Conservation (phyloP, 768 basidiomycete species). For the Hydnomerulius pinastri region DNA sequence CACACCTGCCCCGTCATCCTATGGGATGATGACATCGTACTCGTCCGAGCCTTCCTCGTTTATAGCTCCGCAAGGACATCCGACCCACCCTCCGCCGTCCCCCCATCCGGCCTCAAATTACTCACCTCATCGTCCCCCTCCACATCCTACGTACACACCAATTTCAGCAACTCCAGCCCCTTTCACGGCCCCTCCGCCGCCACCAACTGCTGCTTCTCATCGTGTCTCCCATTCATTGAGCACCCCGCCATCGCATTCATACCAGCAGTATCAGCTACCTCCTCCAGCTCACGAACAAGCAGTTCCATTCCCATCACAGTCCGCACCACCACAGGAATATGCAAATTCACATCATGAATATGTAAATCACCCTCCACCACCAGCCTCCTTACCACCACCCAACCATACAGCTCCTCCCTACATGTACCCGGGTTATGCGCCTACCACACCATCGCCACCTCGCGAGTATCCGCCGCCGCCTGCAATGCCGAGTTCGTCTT, state of each 20-base stretch:
- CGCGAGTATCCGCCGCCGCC: slow-evolving; percentile 16
- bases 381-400: slow-evolving; percentile 14
- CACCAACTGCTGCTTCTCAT: slow-evolving; percentile 12
- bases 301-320: slow-evolving; percentile 24
- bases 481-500: slow-evolving; percentile 2
- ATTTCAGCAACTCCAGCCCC: slow-evolving; percentile 11
- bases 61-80: slow-evolving; percentile 42
- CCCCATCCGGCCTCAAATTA: slow-evolving; percentile 20
- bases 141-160: slow-evolving; percentile 13
- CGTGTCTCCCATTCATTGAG: slow-evolving; percentile 32
- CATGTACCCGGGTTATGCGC: slow-evolving; percentile 18
- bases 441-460: slow-evolving; percentile 26
- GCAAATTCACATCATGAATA: too few species aligned
- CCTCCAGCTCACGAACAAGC: slow-evolving; percentile 21
- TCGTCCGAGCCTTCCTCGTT: slow-evolving; percentile 33
- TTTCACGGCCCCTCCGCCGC: slow-evolving; percentile 9
- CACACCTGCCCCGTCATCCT: slow-evolving; percentile 36
- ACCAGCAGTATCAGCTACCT: slow-evolving; percentile 24
- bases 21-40: slow-evolving; percentile 37
- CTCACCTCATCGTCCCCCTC: slow-evolving; percentile 18
- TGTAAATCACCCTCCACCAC: slow-evolving; percentile 17
- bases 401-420: slow-evolving; percentile 27
- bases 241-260: slow-evolving; percentile 26
- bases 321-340: slow-evolving; percentile 23
- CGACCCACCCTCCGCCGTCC: slow-evolving; percentile 30